phyloP scores from a whole-genome alignment of 2,329 filamentous ascomycete species.

The Hypoxylon sp. region DNA sequence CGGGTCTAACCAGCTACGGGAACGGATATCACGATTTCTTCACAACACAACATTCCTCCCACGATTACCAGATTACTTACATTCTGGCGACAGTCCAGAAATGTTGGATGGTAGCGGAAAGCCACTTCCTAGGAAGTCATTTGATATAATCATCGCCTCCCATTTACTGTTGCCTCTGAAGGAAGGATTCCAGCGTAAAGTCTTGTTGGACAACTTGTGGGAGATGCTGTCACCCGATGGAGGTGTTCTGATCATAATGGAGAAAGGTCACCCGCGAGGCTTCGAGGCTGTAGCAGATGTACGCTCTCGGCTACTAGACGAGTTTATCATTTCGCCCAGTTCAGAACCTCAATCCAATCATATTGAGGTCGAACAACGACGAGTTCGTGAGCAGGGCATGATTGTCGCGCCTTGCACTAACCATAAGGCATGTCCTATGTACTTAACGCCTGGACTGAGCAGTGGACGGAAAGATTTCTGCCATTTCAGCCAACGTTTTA shows the following conservation, averaged over 20 bases:
- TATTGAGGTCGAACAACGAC: conserved; percentile 55
- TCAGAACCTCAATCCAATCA: conserved; percentile 54
- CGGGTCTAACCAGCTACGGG: conserved; percentile 78
- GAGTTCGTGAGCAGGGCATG: conserved; percentile 69
- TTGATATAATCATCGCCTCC: conserved; percentile 90
- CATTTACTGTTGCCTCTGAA: conserved; percentile 82
- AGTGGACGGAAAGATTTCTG: conserved; percentile 88
- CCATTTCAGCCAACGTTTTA: conserved; percentile 89
- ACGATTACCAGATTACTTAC: conserved; percentile 86
- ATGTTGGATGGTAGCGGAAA: conserved; percentile 68
- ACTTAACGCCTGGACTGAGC: conserved; percentile 75
- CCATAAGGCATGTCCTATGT: conserved; percentile 90
- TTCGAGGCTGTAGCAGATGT: conserved; percentile 93
- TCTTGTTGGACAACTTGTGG: conserved; percentile 90
- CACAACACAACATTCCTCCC: conserved; percentile 93
- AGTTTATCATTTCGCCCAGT: conserved; percentile 62
- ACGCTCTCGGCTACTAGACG: conserved; percentile 80
- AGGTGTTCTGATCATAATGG: conserved; percentile 86
- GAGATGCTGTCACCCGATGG: conserved; percentile 84
- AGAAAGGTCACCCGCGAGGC: conserved; percentile 90
- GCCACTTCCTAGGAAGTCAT: conserved; percentile 76
- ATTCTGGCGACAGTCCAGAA: conserved; percentile 69
- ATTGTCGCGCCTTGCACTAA: conserved; percentile 87
- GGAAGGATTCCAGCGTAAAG: conserved; percentile 81
- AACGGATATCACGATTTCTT: conserved; percentile 80